Conservation (phyloP, 2,329 filamentous ascomycete species). For the Aureobasidium namibiae region DNA sequence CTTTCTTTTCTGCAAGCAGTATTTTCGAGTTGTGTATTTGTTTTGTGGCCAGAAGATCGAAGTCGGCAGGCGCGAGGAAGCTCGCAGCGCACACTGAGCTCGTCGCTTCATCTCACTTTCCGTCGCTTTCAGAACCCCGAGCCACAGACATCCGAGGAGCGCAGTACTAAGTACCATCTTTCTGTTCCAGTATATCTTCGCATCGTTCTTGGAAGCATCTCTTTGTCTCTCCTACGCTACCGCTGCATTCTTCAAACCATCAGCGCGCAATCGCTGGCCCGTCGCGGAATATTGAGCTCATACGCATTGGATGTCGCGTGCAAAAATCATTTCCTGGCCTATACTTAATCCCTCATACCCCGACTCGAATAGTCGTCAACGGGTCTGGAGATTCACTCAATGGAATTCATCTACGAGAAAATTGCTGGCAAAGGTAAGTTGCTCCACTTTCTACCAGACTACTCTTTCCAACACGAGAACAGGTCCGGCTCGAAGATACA, state of each 20-base stretch:
- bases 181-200: neutral
- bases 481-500: neutral
- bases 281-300: neutral
- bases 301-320: neutral
- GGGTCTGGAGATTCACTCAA: neutral
- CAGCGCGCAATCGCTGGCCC: neutral
- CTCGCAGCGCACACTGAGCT: neutral
- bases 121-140: too few species aligned
- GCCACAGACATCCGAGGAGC: neutral
- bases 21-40: neutral
- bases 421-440: constrained; percentile 6
- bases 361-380: neutral
- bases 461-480: neutral
- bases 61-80: neutral
- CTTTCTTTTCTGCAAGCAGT: neutral
- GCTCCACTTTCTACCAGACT: neutral
- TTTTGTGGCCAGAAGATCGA: neutral
- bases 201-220: neutral
- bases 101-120: neutral
- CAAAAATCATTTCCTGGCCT: too few species aligned
- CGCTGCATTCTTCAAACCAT: neutral
- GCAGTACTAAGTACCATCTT: neutral
- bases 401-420: constrained; percentile 1
- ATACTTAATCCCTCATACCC: neutral
- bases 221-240: neutral